Evolutionary conservation across 2,329 filamentous ascomycete genomes (phyloP).

Genomic region (Colletotrichum filicis): DNA sequence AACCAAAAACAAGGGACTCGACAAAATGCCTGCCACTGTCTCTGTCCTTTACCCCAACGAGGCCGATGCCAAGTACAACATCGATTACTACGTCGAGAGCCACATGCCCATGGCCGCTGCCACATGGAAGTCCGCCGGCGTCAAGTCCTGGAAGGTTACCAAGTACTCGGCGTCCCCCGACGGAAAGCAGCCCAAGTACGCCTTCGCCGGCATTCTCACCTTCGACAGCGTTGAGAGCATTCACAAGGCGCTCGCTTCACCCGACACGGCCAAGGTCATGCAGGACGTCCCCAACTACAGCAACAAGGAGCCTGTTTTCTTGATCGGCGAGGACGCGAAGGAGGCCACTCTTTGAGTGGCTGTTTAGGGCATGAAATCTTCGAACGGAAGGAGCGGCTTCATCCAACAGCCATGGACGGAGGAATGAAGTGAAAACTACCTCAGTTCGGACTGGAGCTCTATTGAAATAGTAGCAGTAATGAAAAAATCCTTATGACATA

Average conservation of each 20-base stretch:
- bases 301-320: conserved; percentile 50
- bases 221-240: conserved; percentile 21
- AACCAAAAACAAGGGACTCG: background rate
- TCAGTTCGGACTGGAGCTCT: background rate
- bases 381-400: background rate
- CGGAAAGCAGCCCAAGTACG: conserved; percentile 24
- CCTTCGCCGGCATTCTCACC: conserved; percentile 17
- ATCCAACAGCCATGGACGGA: background rate
- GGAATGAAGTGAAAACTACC: background rate
- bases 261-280: conserved; percentile 23
- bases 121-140: conserved; percentile 18
- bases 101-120: conserved; percentile 28
- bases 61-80: conserved; percentile 34
- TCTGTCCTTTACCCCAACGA: conserved; percentile 38
- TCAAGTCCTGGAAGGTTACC: conserved; percentile 20
- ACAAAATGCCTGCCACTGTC: conserved; percentile 29
- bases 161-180: conserved; percentile 21
- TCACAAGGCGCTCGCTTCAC: conserved; percentile 18
- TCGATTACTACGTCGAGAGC: conserved; percentile 33
- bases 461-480: background rate
- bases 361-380: background rate
- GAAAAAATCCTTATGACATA: background rate
- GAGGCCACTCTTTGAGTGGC: background rate
- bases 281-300: conserved; percentile 31
- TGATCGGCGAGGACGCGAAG: conserved; percentile 40